Base-by-base conservation (phyloP, 306 rosid species). In the Vigna mungo region DNA sequence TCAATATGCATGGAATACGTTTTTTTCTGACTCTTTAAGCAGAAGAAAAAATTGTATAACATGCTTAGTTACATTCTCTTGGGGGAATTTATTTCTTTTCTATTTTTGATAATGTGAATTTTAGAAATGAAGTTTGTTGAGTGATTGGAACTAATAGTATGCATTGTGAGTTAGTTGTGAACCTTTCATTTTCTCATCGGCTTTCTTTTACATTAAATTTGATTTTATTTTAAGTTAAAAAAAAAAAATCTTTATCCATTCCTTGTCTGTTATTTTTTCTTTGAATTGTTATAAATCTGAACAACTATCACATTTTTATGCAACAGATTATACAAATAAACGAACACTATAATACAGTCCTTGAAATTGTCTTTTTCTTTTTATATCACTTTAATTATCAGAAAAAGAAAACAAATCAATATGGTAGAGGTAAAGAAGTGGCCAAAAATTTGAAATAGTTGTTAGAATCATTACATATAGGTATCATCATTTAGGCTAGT, bases 141-240 rank as follows among this genome's bases (percentile, higher is more conserved):
- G 54, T 36, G 46, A 4, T 44, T 54, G 39, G 27, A 36, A 80
- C 21, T 17, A 20, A 67, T 41, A 36, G 21, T 76, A 9, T 78
- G 81, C 18, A 43, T 36, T 54, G 59, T 14, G 27, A 17, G 48
- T 13, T 18, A 15, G 13, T 59, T 66, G 36, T 34, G 7, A 54
- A 21, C 16, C 11, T 58, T 43, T 43, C 30, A 56, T 66, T 37
- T 75, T 55, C 76, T 73, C 36, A 36, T 46, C 11, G 46, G 20
- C 70, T 18, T 49, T 55, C 53, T 74, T 44, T 41, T 30, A 44
- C 44, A 46, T 44, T 59, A 74, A 44, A 27, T 46, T 58, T 44
- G n/a, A 53, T 53, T 59, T 74, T 23, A 62, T 62, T 62, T 34
- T 18, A 2, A 25, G 7, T 56, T 73, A 27, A 20, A 20, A 20